Evolutionary conservation across 163 green algal species (phyloP), one percentile per base, ranked within the genome.

Genomic region (Prototheca wickerhamii): DNA sequence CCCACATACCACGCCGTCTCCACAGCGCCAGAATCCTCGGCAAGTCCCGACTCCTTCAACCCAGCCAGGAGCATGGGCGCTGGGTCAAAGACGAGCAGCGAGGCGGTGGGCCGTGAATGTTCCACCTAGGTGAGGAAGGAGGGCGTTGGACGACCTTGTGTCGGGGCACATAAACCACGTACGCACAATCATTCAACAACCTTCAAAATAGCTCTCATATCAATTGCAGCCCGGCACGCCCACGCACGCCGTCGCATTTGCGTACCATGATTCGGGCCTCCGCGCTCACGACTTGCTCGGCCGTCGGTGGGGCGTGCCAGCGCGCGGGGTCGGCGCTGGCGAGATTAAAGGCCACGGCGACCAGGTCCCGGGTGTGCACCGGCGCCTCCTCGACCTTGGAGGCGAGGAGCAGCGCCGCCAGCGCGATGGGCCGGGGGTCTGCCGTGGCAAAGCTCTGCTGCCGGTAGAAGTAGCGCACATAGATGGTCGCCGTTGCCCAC

Each of bases 351-450:
- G 44, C 31, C 28, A 23, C 20, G 28, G n/a, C 5, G 20, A 42
- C 30, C 33, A 44, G 61, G 17, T 20, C 21, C 49, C 23, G 12
- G 23, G 21, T 25, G 20, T 15, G 50, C 20, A 40, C 46, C 49
- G 20, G 43, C 8, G 8, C 4, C 49, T 44, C 58, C 37, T 64
- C 51, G 2, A 62, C 56, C 46, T 95, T 95, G 67, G 73, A 78
- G 0, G 87, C 86, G 54, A 93, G 69, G 70, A 90, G 92, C 23
- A 95, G 71, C 57, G 78, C 86, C 20, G 79, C 80, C 5, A 83
- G 77, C 12, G 79, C 82, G 4, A 89, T 57, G 4, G 84, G 34
- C 7, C 82, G 79, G 0, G 87, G 87, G 66, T 94, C 87, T 25
- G 80, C 66, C 4, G 70, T 50, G 18, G 59, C 62, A 49, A 87